These are phyloP conservation scores for Septoria petroselini DNA, from an alignment of 2,329 filamentous ascomycete genomes.

Conservation along the genomic window DNA sequence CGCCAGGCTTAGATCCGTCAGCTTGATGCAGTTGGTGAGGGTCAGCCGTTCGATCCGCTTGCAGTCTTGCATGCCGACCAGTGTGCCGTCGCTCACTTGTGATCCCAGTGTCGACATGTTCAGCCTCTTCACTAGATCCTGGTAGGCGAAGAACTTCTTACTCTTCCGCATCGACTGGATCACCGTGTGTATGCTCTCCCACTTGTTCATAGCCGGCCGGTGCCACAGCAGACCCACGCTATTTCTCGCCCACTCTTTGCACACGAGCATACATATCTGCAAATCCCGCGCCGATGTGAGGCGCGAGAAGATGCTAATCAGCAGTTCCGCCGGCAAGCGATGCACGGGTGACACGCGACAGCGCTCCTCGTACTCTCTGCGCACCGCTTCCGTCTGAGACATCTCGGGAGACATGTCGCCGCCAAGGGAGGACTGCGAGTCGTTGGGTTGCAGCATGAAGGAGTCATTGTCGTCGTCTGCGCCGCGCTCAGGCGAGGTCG, in stretches of 20 bases:
- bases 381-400: slow-evolving; percentile 65
- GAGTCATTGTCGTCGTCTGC: slow-evolving; percentile 94
- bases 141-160: slow-evolving; percentile 82
- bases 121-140: slow-evolving; percentile 83
- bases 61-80: slow-evolving; percentile 76
- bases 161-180: slow-evolving; percentile 70
- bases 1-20: slow-evolving; percentile 81
- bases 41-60: slow-evolving; percentile 90
- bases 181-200: slow-evolving; percentile 75
- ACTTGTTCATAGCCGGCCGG: slow-evolving; percentile 83
- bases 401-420: slow-evolving; percentile 56
- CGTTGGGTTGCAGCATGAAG: slow-evolving; percentile 76
- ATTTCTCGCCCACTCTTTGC: slow-evolving; percentile 87
- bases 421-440: slow-evolving; percentile 88
- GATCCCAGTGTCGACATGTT: slow-evolving; percentile 79
- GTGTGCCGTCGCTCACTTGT: slow-evolving; percentile 82
- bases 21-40: slow-evolving; percentile 78
- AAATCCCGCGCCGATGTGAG: slow-evolving; percentile 71
- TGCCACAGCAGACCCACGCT: slow-evolving; percentile 94
- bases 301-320: slow-evolving; percentile 88
- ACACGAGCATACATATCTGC: slow-evolving; percentile 88
- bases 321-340: slow-evolving; percentile 85
- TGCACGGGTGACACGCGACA: slow-evolving; percentile 74
- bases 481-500: slow-evolving; percentile 69
- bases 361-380: slow-evolving; percentile 56